These are phyloP conservation scores for Mollisia scopiformis DNA, from an alignment of 2,329 filamentous ascomycete species.

Conservation along the genomic window DNA sequence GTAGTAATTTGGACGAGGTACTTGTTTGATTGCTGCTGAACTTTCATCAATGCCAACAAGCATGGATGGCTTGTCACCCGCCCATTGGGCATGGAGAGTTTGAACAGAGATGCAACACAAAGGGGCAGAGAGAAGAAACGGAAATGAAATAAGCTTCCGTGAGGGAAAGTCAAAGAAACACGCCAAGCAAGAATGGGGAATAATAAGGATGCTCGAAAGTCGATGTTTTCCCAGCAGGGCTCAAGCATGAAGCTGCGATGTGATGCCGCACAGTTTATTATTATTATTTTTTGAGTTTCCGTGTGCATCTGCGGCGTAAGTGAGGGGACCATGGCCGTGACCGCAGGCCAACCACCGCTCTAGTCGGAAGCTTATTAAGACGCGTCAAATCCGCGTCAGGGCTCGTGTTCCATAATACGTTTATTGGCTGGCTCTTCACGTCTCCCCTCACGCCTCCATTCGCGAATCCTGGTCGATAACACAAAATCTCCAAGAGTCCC, in stretches of 20 bases:
- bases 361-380: background rate
- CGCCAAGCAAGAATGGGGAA: background rate
- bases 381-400: slow-evolving; percentile 10
- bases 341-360: too few relatives aligned
- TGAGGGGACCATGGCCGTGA: too few relatives aligned
- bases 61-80: background rate
- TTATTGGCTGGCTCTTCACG: slow-evolving; percentile 9
- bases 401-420: background rate
- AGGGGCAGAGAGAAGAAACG: too few relatives aligned
- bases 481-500: too few relatives aligned
- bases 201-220: background rate
- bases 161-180: background rate
- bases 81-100: background rate
- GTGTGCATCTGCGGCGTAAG: background rate
- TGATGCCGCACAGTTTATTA: background rate
- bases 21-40: slow-evolving; percentile 2
- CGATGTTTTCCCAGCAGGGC: background rate
- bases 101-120: background rate
- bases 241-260: background rate
- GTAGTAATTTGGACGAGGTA: background rate
- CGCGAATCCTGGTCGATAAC: slow-evolving; percentile 8
- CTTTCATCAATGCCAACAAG: background rate
- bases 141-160: background rate
- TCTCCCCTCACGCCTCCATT: background rate
- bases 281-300: background rate